Percentiles rank a stretch among this genome's conserved stretches.
Conservation (phyloP, 371 early-diverging fungal species). For the Funneliformis caledonium region DNA sequence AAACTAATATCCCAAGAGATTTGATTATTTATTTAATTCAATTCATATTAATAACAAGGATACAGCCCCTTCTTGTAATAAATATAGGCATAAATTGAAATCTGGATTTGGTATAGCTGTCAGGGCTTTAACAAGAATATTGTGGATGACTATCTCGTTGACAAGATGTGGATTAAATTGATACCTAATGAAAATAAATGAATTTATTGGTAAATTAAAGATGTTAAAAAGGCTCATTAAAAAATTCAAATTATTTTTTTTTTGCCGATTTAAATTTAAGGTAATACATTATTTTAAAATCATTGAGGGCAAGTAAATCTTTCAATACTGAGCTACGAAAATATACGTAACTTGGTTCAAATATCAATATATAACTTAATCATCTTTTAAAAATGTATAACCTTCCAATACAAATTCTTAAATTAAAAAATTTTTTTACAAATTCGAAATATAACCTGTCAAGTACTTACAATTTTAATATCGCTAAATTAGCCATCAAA, state of each 20-base stretch:
- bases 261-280: neutral
- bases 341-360: constrained; percentile 1
- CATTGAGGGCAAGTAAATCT: constrained; percentile 30
- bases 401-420: neutral
- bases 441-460: neutral
- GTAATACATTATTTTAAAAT: neutral
- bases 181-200: constrained; percentile 54
- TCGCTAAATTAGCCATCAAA: constrained; percentile 87
- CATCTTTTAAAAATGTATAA: constrained; percentile 5
- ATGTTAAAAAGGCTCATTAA: too few species aligned
- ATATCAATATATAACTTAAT: neutral
- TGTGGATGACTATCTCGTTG: constrained; percentile 72
- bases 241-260: neutral
- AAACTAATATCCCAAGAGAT: neutral
- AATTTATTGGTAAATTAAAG: neutral
- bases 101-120: constrained; percentile 86
- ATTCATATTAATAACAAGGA: constrained; percentile 25
- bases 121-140: constrained; percentile 82
- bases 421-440: neutral
- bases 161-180: constrained; percentile 87
- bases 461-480: constrained; percentile 79
- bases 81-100: constrained; percentile 86
- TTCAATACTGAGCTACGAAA: neutral
- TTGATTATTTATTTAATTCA: too few species aligned
- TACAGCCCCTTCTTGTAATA: constrained; percentile 78